Percentiles rank a stretch among this genome's conserved stretches.
phyloP scores from a whole-genome alignment of 768 basidiomycete species.

The Gloeostereum incarnatum region DNA sequence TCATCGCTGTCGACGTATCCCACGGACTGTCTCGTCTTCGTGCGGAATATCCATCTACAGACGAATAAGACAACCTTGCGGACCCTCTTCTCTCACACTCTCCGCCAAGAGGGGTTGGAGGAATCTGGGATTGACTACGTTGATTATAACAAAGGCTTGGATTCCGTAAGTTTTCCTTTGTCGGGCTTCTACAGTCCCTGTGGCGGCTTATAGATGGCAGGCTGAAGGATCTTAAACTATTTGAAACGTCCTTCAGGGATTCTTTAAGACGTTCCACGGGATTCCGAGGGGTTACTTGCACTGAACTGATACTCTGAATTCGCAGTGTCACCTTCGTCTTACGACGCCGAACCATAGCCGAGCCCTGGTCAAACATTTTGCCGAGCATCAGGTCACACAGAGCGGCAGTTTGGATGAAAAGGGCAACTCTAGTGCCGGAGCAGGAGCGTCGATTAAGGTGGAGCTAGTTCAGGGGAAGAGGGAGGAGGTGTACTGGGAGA shows the following conservation, averaged over 20 bases:
- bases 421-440: slow-evolving; percentile 22
- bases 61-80: slow-evolving; percentile 80
- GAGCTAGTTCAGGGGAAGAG: slow-evolving; percentile 55
- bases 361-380: slow-evolving; percentile 37
- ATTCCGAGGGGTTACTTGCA: slow-evolving; percentile 13
- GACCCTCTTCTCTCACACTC: slow-evolving; percentile 38
- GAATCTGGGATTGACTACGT: slow-evolving; percentile 58
- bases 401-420: slow-evolving; percentile 43
- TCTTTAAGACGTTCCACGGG: background rate
- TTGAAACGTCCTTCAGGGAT: background rate
- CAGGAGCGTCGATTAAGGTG: slow-evolving; percentile 24
- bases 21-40: slow-evolving; percentile 56
- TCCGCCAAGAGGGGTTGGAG: slow-evolving; percentile 12
- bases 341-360: slow-evolving; percentile 38
- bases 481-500: slow-evolving; percentile 73
- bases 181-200: background rate
- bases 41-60: slow-evolving; percentile 58
- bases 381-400: slow-evolving; percentile 26
- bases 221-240: background rate
- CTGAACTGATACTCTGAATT: background rate
- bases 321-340: slow-evolving; percentile 68
- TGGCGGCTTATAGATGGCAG: too few relatives aligned
- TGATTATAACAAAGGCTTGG: slow-evolving; percentile 72
- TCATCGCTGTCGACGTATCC: slow-evolving; percentile 22
- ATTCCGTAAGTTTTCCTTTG: slow-evolving; percentile 38